Percentiles rank a stretch among this genome's conserved stretches.
phyloP scores from a whole-genome alignment of 345 rosid genomes.

The Limnanthes douglasii region DNA sequence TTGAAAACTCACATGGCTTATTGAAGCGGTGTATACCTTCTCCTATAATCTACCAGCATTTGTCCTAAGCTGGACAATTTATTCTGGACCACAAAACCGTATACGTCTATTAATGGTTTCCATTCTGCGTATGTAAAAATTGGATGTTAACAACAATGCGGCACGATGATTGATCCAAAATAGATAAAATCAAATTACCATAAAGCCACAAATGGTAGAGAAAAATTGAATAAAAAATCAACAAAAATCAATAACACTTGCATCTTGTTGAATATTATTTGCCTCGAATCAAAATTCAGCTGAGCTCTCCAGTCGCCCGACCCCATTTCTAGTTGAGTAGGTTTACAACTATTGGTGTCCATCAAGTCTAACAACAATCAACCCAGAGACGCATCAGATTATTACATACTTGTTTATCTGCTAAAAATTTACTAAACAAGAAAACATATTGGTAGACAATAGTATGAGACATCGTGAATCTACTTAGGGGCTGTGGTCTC shows the following conservation, averaged over 20 bases:
- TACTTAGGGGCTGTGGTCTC: too few species aligned
- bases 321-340: constrained; percentile 11
- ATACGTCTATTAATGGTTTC: constrained; percentile 50
- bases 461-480: too few species aligned
- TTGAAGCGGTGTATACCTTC: constrained; percentile 47
- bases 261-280: constrained; percentile 37
- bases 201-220: too few species aligned
- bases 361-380: too few species aligned
- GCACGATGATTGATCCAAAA: too few species aligned
- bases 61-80: constrained; percentile 48
- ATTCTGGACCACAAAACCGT: constrained; percentile 57
- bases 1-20: constrained; percentile 50
- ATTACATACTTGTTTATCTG: too few species aligned
- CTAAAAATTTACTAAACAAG: too few species aligned
- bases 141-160: too few species aligned
- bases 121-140: constrained; percentile 28
- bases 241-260: background rate
- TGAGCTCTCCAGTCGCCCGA: constrained; percentile 34
- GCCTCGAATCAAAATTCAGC: constrained; percentile 21
- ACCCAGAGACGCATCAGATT: too few species aligned
- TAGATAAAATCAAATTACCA: too few species aligned
- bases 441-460: too few species aligned
- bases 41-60: constrained; percentile 76
- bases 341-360: constrained; percentile 1
- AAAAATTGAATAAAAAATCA: background rate